These are phyloP conservation scores for Coprinopsis cinerea DNA, from an alignment of 768 basidiomycete species.

Conservation along the genomic window DNA sequence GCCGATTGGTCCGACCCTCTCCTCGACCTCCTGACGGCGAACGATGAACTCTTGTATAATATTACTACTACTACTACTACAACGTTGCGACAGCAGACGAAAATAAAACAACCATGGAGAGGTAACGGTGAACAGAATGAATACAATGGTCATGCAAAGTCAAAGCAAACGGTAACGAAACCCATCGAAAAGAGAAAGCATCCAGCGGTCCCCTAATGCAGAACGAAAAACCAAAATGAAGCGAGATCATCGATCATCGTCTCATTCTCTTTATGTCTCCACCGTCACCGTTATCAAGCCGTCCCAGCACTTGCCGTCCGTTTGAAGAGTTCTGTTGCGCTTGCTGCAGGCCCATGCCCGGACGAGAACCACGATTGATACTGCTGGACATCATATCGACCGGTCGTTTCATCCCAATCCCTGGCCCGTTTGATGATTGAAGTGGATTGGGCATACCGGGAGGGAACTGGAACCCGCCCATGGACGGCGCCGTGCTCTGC, in stretches of 20 bases:
- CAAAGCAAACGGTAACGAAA: not conserved
- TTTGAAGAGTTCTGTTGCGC: conserved; percentile 15
- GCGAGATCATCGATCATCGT: conserved; percentile 22
- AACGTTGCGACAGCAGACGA: too few species aligned
- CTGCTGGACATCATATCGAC: conserved; percentile 22
- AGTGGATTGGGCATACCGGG: conserved; percentile 27
- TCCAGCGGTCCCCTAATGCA: not conserved
- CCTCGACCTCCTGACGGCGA: too few species aligned
- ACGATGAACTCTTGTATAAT: too few species aligned
- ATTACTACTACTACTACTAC: too few species aligned
- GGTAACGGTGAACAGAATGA: not conserved
- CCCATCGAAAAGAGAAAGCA: not conserved
- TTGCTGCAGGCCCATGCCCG: conserved; percentile 37
- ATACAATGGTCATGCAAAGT: not conserved
- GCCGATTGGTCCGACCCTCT: too few species aligned
- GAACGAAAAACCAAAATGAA: not conserved
- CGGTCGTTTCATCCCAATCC: conserved; percentile 28
- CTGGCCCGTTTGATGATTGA: conserved; percentile 6
- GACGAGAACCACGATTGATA: conserved; percentile 17
- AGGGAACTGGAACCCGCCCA: conserved; percentile 47
- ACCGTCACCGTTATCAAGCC: conserved; percentile 31
- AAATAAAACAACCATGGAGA: too few species aligned
- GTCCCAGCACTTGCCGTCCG: conserved; percentile 27
- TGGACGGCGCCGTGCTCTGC: conserved; percentile 26
- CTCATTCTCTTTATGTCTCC: conserved; percentile 42